phyloP scores from a whole-genome alignment of 805 yeast genomes.

The Wickerhamomyces bovis region DNA sequence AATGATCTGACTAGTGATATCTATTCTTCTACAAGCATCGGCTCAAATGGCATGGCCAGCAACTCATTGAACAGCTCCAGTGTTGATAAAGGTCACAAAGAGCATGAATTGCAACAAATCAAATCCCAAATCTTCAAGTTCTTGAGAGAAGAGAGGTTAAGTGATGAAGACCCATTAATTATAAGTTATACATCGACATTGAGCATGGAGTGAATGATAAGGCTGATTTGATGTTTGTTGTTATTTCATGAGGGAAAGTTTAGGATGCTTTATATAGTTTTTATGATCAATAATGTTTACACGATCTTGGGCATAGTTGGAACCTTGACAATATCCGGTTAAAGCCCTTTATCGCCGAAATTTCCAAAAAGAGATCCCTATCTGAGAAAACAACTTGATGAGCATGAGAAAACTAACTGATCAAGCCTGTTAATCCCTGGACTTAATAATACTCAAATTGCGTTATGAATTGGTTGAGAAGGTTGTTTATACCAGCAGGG shows the following conservation, averaged over 20 bases:
- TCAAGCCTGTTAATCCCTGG: too few species aligned
- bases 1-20: conserved; percentile 21
- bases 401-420: too few species aligned
- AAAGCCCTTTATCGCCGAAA: too few species aligned
- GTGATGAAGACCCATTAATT: conserved; percentile 26
- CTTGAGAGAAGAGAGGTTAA: conserved; percentile 23
- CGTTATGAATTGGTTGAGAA: too few species aligned
- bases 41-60: neutral
- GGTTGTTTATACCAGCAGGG: too few species aligned
- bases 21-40: neutral
- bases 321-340: too few species aligned
- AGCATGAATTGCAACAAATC: conserved; percentile 24
- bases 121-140: conserved; percentile 24
- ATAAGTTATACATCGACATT: conserved; percentile 22
- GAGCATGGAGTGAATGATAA: conserved; percentile 26
- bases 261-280: too few species aligned
- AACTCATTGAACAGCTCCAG: conserved; percentile 5
- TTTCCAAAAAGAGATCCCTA: too few species aligned
- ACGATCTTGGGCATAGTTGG: too few species aligned
- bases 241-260: neutral
- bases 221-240: conserved; percentile 12
- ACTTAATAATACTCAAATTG: too few species aligned
- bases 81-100: conserved; percentile 23
- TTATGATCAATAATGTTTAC: too few species aligned
- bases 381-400: too few species aligned